Evolutionary conservation across 108 stramenopile genomes (phyloP).

Genomic region (Bacterosira constricta): DNA sequence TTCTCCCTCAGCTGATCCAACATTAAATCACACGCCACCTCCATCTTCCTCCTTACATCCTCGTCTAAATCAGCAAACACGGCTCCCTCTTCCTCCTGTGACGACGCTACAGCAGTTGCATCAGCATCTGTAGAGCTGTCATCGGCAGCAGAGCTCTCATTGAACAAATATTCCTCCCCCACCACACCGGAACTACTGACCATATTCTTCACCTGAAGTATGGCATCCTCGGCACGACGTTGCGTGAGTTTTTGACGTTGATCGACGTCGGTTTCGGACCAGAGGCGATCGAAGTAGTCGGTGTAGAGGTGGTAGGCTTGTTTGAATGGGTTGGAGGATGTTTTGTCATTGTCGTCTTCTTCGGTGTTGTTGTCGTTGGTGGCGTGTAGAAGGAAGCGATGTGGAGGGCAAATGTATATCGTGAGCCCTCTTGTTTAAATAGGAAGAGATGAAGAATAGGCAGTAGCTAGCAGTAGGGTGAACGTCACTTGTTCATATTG

Average conservation of each 20-base stretch:
- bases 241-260: constrained; percentile 26
- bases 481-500: background rate
- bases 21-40: constrained; percentile 39
- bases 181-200: constrained; percentile 3
- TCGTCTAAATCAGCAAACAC: constrained; percentile 27
- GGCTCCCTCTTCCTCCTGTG: constrained; percentile 7
- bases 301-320: constrained; percentile 46
- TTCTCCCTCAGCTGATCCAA: constrained; percentile 21
- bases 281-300: constrained; percentile 46
- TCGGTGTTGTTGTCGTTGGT: background rate
- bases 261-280: constrained; percentile 41
- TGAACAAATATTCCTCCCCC: constrained; percentile 28
- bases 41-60: constrained; percentile 18
- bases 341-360: background rate
- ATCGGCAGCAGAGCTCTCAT: background rate
- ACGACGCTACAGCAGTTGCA: background rate
- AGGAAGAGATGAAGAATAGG: too few species aligned
- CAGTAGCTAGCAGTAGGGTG: background rate
- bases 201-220: constrained; percentile 33
- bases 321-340: constrained; percentile 15
- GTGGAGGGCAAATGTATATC: too few species aligned
- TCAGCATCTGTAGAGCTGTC: background rate
- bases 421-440: too few species aligned
- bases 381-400: too few species aligned
- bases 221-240: constrained; percentile 34